These are phyloP conservation scores for Barbarea vulgaris DNA, from an alignment of 345 rosid genomes.

Conservation along the genomic window DNA sequence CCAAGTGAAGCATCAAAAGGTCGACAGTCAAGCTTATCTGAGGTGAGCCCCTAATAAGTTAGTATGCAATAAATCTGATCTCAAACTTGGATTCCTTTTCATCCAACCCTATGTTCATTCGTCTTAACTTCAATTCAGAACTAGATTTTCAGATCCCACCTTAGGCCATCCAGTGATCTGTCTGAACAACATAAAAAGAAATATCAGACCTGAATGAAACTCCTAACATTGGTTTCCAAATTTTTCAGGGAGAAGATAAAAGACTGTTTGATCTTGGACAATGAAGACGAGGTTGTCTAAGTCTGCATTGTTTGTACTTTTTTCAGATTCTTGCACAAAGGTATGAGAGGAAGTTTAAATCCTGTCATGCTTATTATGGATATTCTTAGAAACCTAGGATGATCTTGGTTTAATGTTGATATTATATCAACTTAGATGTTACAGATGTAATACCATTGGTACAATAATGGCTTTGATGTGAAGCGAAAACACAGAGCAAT, in stretches of 20 bases:
- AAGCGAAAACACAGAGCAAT: background rate
- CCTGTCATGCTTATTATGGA: background rate
- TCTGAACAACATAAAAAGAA: background rate
- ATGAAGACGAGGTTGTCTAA: constrained; percentile 63
- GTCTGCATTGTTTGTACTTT: constrained; percentile 5
- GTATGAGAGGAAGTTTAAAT: background rate
- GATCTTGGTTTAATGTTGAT: background rate
- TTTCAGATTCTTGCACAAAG: constrained; percentile 11
- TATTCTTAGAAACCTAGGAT: background rate
- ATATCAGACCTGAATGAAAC: background rate
- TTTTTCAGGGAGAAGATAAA: constrained; percentile 74
- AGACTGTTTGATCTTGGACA: constrained; percentile 73
- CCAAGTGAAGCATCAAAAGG: constrained; percentile 41
- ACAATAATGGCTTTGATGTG: background rate
- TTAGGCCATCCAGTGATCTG: background rate
- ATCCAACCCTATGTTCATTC: background rate
- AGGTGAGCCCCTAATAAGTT: constrained; percentile 53
- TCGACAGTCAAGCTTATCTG: constrained; percentile 42
- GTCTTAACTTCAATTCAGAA: background rate
- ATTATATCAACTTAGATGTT: background rate
- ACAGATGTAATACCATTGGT: background rate
- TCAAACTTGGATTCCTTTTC: background rate
- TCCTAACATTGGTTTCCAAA: background rate
- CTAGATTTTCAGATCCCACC: background rate
- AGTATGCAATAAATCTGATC: background rate